Conservation (phyloP, 768 basidiomycete species). For the Neoboletus magnificus region DNA sequence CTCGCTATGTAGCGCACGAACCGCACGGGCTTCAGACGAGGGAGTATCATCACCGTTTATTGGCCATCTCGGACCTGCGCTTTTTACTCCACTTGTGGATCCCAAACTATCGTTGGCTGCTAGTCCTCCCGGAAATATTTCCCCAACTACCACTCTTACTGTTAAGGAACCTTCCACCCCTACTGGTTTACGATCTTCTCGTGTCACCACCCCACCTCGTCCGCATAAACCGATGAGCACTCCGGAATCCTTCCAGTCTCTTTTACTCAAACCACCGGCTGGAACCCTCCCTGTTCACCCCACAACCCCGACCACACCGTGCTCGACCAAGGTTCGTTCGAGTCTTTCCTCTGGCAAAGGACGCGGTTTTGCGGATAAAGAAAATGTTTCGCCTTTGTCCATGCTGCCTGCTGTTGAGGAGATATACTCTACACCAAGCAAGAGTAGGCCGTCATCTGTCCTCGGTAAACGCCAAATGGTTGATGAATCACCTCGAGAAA, state of each 20-base stretch:
- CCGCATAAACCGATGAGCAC: slow-evolving; percentile 36
- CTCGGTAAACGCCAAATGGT: slow-evolving; percentile 46
- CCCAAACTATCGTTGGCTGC: slow-evolving; percentile 2
- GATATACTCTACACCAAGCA: slow-evolving; percentile 36
- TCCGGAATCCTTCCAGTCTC: slow-evolving; percentile 31
- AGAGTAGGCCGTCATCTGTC: slow-evolving; percentile 19
- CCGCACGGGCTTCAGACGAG: neutral
- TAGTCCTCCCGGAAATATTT: slow-evolving; percentile 1
- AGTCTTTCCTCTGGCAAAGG: slow-evolving; percentile 38
- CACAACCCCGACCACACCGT: slow-evolving; percentile 34
- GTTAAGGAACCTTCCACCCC: slow-evolving; percentile 30
- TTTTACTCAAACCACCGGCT: slow-evolving; percentile 26
- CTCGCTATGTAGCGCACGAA: slow-evolving; percentile 4
- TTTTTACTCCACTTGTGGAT: slow-evolving; percentile 15
- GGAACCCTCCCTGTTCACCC: slow-evolving; percentile 26
- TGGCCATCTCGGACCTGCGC: slow-evolving; percentile 29
- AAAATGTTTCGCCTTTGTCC: slow-evolving; percentile 50
- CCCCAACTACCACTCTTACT: neutral
- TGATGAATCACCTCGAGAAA: slow-evolving; percentile 34
- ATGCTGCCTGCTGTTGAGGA: slow-evolving; percentile 44
- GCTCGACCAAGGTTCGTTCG: slow-evolving; percentile 19
- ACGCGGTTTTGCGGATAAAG: slow-evolving; percentile 47
- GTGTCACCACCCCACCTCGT: slow-evolving; percentile 34
- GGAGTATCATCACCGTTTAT: slow-evolving; percentile 18
- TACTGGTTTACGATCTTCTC: slow-evolving; percentile 14